These are phyloP conservation scores for Osmanthus fragrans DNA, from an alignment of 257 asterid species.

Conservation along the genomic window DNA sequence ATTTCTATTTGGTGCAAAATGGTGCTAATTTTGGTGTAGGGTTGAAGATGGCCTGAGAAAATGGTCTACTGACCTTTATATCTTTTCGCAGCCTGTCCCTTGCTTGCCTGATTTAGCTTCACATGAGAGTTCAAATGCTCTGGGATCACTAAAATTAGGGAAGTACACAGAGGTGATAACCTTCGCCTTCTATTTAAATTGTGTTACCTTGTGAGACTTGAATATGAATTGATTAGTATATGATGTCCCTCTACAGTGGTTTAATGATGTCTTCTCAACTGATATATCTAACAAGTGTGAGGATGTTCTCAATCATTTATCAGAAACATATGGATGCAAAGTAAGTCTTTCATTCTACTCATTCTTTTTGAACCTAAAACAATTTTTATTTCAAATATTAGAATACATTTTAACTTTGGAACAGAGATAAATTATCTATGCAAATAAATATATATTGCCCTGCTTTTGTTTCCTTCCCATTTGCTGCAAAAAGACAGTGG, in stretches of 20 bases:
- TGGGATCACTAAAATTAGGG: conserved; percentile 69
- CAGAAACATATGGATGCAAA: conserved; percentile 80
- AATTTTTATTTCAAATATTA: not conserved
- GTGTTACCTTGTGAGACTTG: conserved; percentile 19
- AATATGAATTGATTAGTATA: conserved; percentile 21
- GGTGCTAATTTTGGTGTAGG: too few relatives aligned
- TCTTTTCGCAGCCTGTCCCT: conserved; percentile 67
- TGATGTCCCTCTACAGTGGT: conserved; percentile 62
- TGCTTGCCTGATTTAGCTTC: conserved; percentile 77
- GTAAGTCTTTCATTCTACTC: conserved; percentile 38
- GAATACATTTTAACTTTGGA: conserved; percentile 17
- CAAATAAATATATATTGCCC: conserved; percentile 8
- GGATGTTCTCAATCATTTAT: conserved; percentile 68
- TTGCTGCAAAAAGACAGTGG: conserved; percentile 67
- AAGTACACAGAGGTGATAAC: conserved; percentile 81
- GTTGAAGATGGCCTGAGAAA: too few relatives aligned
- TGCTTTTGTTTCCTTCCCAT: conserved; percentile 28
- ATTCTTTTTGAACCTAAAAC: conserved; percentile 7
- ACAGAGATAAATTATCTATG: conserved; percentile 13
- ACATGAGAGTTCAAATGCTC: conserved; percentile 38
- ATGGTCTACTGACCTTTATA: conserved; percentile 26
- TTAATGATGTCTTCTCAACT: conserved; percentile 87
- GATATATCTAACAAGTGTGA: conserved; percentile 82
- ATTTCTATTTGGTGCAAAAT: too few relatives aligned
- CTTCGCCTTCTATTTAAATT: conserved; percentile 18